phyloP scores from a whole-genome alignment of 2,329 filamentous ascomycete genomes.

The Cladophialophora immunda region DNA sequence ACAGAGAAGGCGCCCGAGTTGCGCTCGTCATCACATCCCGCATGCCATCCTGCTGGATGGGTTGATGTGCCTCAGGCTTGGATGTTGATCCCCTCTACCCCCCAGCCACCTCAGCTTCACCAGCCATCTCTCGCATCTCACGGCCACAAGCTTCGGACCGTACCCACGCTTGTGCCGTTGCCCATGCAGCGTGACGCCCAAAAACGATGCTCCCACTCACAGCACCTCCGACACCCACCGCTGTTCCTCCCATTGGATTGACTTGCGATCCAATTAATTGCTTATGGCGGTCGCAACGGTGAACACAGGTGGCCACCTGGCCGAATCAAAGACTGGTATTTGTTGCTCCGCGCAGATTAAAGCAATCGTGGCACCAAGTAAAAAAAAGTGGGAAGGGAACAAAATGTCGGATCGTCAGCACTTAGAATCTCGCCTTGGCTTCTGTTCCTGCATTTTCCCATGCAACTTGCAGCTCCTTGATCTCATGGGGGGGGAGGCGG shows the following conservation, averaged over 20 bases:
- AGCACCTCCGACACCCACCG: slow-evolving; percentile 19
- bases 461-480: slow-evolving; percentile 35
- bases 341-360: slow-evolving; percentile 22
- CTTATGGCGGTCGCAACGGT: slow-evolving; percentile 4
- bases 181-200: slow-evolving; percentile 33
- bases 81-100: not conserved
- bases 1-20: slow-evolving; percentile 10
- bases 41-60: not conserved
- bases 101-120: slow-evolving; percentile 26
- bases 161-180: slow-evolving; percentile 37
- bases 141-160: slow-evolving; percentile 35
- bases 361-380: slow-evolving; percentile 29
- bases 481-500: slow-evolving; percentile 20
- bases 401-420: slow-evolving; percentile 35
- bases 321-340: slow-evolving; percentile 22
- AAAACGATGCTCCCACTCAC: slow-evolving; percentile 28
- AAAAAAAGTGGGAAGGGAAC: slow-evolving; percentile 20
- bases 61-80: slow-evolving; percentile 4
- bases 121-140: slow-evolving; percentile 30
- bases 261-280: slow-evolving; percentile 13
- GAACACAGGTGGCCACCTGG: slow-evolving; percentile 18
- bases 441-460: slow-evolving; percentile 36
- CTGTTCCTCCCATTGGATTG: slow-evolving; percentile 21
- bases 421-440: slow-evolving; percentile 29
- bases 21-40: slow-evolving; percentile 6